A percentile compares a stretch with the other conserved stretches of the same genome.
Evolutionary conservation across 2,329 filamentous ascomycete genomes (phyloP).

Genomic region (Xylariaceae sp.): DNA sequence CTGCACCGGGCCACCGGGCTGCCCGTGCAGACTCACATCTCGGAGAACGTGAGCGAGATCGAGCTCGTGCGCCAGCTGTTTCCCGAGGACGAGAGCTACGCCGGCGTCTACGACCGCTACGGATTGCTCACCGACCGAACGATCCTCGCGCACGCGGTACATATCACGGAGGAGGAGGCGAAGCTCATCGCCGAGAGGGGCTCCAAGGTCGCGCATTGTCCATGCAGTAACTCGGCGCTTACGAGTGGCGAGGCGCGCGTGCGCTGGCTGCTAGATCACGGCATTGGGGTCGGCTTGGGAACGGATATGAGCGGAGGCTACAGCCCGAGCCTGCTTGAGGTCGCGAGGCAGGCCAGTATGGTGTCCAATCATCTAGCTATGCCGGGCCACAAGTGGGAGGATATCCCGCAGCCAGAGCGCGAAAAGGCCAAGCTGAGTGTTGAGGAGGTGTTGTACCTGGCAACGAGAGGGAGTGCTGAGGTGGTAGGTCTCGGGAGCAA

Average conservation of each 20-base stretch:
- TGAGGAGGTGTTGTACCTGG: constrained; percentile 84
- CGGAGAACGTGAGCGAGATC: constrained; percentile 78
- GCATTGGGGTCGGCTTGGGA: constrained; percentile 80
- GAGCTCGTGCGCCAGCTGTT: constrained; percentile 72
- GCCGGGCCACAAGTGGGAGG: constrained; percentile 35
- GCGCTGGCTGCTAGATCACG: constrained; percentile 71
- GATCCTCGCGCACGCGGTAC: constrained; percentile 83
- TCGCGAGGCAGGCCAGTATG: constrained; percentile 78
- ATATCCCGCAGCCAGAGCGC: constrained; percentile 13
- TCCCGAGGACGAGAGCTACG: constrained; percentile 65
- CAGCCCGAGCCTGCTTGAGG: constrained; percentile 76
- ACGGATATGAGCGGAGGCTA: constrained; percentile 93
- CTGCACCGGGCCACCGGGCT: constrained; percentile 66
- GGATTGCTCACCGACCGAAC: constrained; percentile 72
- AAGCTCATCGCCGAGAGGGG: constrained; percentile 61
- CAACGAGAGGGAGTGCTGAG: constrained; percentile 82
- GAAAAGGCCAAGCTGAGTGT: constrained; percentile 72
- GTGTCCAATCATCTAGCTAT: constrained; percentile 75
- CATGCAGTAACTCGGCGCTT: constrained; percentile 81
- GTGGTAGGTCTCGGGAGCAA: constrained; percentile 73
- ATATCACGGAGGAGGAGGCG: constrained; percentile 70
- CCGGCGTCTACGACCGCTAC: constrained; percentile 75
- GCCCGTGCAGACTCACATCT: constrained; percentile 86
- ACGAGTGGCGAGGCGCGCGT: constrained; percentile 79
- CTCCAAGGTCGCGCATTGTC: constrained; percentile 80